A percentile compares a stretch with the other conserved stretches of the same genome.
Evolutionary conservation across 768 basidiomycete genomes (phyloP).

Genomic region (Trichaptum fuscoviolaceum): DNA sequence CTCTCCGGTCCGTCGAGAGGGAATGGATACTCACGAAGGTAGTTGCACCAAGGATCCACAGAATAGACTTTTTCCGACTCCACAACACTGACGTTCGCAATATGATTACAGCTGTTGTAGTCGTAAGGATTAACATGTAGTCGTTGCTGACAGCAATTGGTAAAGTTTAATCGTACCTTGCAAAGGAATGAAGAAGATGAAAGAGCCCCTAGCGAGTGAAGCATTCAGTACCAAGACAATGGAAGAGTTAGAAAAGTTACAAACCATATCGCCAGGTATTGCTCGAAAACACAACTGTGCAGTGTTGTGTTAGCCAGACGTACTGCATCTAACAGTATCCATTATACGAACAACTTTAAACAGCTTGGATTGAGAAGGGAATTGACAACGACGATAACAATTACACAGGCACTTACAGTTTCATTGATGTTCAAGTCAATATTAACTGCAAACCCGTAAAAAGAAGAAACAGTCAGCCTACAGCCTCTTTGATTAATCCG

Average conservation of each 20-base stretch:
- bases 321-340: background rate
- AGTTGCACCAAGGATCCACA: background rate
- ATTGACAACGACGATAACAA: background rate
- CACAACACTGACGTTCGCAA: background rate
- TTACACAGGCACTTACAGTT: background rate
- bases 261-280: background rate
- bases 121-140: background rate
- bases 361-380: background rate
- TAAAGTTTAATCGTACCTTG: background rate
- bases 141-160: too few species aligned
- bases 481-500: background rate
- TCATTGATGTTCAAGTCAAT: background rate
- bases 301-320: background rate
- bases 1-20: background rate
- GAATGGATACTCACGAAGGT: background rate
- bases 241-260: background rate
- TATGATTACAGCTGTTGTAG: background rate
- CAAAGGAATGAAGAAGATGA: constrained; percentile 2
- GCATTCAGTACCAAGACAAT: background rate
- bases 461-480: background rate
- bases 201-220: background rate
- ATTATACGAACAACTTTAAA: constrained; percentile 2
- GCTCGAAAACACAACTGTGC: background rate
- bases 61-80: background rate
- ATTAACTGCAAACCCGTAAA: background rate